Percentiles rank a stretch among this genome's conserved stretches.
Evolutionary conservation across 2,329 filamentous ascomycete species (phyloP).

Genomic region (Phyllosticta citrichinensis): DNA sequence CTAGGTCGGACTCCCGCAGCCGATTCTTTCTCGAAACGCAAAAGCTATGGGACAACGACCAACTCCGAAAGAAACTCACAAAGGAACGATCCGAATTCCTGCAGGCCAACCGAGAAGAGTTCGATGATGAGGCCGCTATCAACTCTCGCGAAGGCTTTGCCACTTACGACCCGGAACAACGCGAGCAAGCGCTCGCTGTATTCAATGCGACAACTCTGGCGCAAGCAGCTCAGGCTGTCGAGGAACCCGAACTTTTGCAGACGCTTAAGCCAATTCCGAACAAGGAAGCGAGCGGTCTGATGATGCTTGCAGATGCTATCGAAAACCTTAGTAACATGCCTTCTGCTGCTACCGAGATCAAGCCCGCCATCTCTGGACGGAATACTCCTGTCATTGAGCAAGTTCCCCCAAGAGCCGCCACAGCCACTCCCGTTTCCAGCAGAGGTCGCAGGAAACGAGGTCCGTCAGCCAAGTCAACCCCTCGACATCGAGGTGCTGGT

Average conservation of each 20-base stretch:
- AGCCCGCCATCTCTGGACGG: not conserved
- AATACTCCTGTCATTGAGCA: not conserved
- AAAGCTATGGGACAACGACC: slow-evolving; percentile 21
- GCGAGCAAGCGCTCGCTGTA: slow-evolving; percentile 30
- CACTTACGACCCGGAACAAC: slow-evolving; percentile 30
- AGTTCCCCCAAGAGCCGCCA: not conserved
- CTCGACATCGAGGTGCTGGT: not conserved
- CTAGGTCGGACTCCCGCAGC: slow-evolving; percentile 31
- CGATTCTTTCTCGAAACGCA: slow-evolving; percentile 31
- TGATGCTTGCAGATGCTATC: slow-evolving; percentile 26
- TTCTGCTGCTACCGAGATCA: not conserved
- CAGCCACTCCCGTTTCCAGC: slow-evolving; percentile 2
- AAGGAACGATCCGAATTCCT: slow-evolving; percentile 18
- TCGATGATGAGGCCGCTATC: slow-evolving; percentile 19
- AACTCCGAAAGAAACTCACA: slow-evolving; percentile 16
- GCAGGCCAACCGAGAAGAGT: slow-evolving; percentile 20
- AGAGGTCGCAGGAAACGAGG: slow-evolving; percentile 1
- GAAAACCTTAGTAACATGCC: slow-evolving; percentile 8
- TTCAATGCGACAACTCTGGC: slow-evolving; percentile 26
- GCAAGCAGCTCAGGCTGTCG: slow-evolving; percentile 25
- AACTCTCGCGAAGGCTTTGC: slow-evolving; percentile 25
- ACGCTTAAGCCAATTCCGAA: slow-evolving; percentile 25
- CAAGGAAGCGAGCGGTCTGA: slow-evolving; percentile 31
- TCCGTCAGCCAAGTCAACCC: slow-evolving; percentile 4
- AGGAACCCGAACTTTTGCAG: slow-evolving; percentile 18